phyloP scores from a whole-genome alignment of 805 yeast species.

The Yamadazyma sp. region DNA sequence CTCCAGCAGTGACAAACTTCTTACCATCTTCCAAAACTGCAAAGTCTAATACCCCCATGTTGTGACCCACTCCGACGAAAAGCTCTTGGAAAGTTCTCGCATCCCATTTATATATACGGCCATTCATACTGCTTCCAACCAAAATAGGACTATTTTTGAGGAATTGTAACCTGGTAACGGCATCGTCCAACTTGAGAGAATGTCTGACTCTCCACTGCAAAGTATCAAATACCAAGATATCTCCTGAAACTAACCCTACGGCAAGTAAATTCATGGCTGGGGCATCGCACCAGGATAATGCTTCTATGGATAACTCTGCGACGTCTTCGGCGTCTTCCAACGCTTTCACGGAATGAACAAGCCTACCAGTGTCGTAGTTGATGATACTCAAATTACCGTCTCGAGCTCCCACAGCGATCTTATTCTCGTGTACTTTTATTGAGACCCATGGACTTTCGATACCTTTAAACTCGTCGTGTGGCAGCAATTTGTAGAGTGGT shows the following conservation, averaged over 20 bases:
- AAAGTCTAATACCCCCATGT: conserved; percentile 91
- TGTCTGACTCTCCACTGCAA: conserved; percentile 85
- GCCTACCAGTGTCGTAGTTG: conserved; percentile 70
- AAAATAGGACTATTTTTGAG: conserved; percentile 57
- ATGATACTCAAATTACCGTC: conserved; percentile 85
- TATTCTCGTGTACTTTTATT: conserved; percentile 49
- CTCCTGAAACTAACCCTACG: conserved; percentile 87
- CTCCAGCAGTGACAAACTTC: conserved; percentile 88
- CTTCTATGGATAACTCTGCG: conserved; percentile 48
- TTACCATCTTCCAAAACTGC: conserved; percentile 63
- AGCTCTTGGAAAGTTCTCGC: conserved; percentile 78
- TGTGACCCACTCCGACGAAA: conserved; percentile 86
- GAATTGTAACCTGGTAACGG: conserved; percentile 79
- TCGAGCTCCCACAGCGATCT: conserved; percentile 76
- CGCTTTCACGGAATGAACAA: conserved; percentile 65
- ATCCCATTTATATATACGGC: conserved; percentile 84
- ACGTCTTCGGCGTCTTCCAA: conserved; percentile 52
- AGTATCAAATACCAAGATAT: conserved; percentile 77
- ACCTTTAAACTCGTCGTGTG: conserved; percentile 66
- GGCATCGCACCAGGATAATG: conserved; percentile 71
- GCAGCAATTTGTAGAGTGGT: conserved; percentile 63
- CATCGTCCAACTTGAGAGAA: conserved; percentile 63
- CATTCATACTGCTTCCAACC: conserved; percentile 78
- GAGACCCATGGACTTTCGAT: conserved; percentile 88
- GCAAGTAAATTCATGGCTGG: conserved; percentile 65